Evolutionary conservation across 331 rosid genomes (phyloP).

Genomic region (Malus hybrid): DNA sequence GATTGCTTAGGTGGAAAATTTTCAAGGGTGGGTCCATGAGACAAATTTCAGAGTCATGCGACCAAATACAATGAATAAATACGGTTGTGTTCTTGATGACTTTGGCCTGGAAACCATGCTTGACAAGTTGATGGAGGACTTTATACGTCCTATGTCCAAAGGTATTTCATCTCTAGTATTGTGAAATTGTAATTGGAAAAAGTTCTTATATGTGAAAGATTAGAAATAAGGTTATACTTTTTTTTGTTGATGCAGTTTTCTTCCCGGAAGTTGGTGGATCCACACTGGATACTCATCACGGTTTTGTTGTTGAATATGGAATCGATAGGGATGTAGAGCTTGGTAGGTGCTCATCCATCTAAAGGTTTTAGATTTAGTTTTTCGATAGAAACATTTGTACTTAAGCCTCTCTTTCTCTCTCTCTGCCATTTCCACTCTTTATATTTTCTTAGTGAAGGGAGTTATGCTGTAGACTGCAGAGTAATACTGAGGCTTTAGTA

Average conservation of each 20-base stretch:
- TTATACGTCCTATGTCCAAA: conserved; percentile 65
- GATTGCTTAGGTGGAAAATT: conserved; percentile 79
- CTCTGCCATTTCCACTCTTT: not conserved
- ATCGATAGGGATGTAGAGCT: conserved; percentile 77
- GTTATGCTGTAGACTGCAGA: not conserved
- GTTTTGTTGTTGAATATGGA: conserved; percentile 95
- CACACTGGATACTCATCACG: conserved; percentile 92
- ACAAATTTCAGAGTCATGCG: conserved; percentile 78
- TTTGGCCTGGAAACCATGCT: conserved; percentile 88
- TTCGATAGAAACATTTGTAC: not conserved
- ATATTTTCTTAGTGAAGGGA: not conserved
- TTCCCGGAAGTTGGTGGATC: conserved; percentile 83
- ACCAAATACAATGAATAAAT: conserved; percentile 85
- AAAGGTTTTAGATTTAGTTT: not conserved
- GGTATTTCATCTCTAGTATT: conserved; percentile 27
- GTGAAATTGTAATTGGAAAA: conserved; percentile 12
- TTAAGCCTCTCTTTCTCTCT: not conserved
- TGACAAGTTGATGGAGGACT: conserved; percentile 62
- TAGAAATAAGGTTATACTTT: conserved; percentile 4
- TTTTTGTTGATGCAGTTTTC: conserved; percentile 59
- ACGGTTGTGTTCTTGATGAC: conserved; percentile 95
- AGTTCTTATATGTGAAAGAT: not conserved
- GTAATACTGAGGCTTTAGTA: not conserved
- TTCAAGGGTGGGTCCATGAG: conserved; percentile 82
- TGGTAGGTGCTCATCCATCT: conserved; percentile 43